phyloP scores from a whole-genome alignment of 1,284 basidiomycete genomes.

The Erythrobasidium hasegawianum region DNA sequence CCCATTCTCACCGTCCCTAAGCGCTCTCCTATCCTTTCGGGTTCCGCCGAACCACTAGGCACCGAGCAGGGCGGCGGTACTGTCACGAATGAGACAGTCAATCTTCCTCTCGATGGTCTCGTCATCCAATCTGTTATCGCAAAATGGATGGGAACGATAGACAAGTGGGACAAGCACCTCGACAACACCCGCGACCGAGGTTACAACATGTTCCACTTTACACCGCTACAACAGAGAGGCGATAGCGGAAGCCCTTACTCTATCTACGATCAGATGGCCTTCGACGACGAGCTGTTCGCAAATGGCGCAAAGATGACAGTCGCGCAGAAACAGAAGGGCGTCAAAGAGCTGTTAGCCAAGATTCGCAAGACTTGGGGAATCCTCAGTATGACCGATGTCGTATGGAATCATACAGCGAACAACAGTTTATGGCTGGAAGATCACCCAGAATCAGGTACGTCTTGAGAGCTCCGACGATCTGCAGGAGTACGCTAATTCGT shows the following conservation, averaged over 20 bases:
- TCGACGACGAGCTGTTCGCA: constrained; percentile 71
- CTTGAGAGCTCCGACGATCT: no score
- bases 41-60: constrained; percentile 50
- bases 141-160: constrained; percentile 89
- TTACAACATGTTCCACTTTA: constrained; percentile 86
- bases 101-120: constrained; percentile 77
- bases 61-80: constrained; percentile 52
- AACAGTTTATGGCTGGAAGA: constrained; percentile 85
- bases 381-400: constrained; percentile 83
- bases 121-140: constrained; percentile 82
- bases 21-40: constrained; percentile 65
- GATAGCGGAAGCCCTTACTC: constrained; percentile 86
- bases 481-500: not conserved
- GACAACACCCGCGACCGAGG: constrained; percentile 77
- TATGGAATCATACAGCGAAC: constrained; percentile 90
- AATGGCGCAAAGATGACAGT: constrained; percentile 52
- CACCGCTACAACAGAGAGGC: constrained; percentile 84
- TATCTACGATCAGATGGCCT: constrained; percentile 75
- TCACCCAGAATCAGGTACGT: constrained; percentile 93
- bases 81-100: constrained; percentile 57
- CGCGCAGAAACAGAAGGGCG: constrained; percentile 55
- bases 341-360: constrained; percentile 62
- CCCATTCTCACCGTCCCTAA: constrained; percentile 72
- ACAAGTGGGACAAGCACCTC: constrained; percentile 71
- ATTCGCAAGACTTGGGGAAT: constrained; percentile 81